A percentile compares a stretch with the other conserved stretches of the same genome.
phyloP scores from a whole-genome alignment of 139 green algal species.

The Choricystis sp. region DNA sequence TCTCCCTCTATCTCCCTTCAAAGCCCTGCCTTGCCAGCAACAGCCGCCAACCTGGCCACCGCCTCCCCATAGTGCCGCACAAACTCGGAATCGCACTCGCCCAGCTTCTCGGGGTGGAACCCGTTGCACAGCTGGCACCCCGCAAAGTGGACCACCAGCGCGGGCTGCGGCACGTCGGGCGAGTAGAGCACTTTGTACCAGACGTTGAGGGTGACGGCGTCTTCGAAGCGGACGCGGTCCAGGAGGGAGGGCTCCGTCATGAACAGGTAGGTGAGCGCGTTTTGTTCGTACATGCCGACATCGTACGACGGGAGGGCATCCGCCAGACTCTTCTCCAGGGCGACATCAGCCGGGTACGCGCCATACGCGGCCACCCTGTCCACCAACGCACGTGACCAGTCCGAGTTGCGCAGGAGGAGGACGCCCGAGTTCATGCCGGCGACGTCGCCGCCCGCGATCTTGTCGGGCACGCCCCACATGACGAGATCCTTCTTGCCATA shows the following conservation, averaged over 20 bases:
- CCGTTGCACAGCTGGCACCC: conserved; percentile 5
- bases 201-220: conserved; percentile 5
- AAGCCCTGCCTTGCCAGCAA: background rate
- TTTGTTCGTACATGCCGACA: conserved; percentile 10
- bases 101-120: conserved; percentile 5
- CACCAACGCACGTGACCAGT: conserved; percentile 7
- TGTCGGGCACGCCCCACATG: conserved; percentile 6
- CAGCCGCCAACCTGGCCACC: background rate
- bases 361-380: background rate
- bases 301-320: conserved; percentile 2
- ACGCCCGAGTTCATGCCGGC: conserved; percentile 10
- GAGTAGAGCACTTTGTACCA: conserved; percentile 4
- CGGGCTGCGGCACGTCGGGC: background rate
- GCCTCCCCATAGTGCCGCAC: background rate
- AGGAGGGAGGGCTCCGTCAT: background rate
- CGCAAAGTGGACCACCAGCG: conserved; percentile 8
- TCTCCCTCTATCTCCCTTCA: background rate
- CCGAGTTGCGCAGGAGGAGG: conserved; percentile 14
- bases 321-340: conserved; percentile 1
- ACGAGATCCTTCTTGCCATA: conserved; percentile 12
- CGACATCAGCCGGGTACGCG: background rate
- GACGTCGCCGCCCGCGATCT: conserved; percentile 2
- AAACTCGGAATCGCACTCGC: conserved; percentile 4
- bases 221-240: background rate
- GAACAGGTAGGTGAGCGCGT: conserved; percentile 5